phyloP scores from a whole-genome alignment of 1,139 yeast species.

The Wickerhamomyces sp. region DNA sequence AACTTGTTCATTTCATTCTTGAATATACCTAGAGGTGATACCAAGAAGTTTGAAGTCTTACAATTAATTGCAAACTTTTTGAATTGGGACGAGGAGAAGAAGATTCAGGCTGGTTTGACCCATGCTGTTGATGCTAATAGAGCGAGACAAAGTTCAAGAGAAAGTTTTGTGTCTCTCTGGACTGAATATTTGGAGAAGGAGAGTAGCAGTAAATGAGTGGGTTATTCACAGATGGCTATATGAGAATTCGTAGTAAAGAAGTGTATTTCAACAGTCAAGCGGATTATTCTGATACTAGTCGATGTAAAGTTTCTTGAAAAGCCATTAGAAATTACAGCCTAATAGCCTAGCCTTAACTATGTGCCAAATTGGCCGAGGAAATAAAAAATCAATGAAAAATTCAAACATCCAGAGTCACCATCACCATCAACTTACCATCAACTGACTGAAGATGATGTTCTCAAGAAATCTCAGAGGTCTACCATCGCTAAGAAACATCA shows the following conservation, averaged over 20 bases:
- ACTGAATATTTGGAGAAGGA: conserved; percentile 87
- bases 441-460: not conserved
- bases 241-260: too few relatives aligned
- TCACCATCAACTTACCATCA: not conserved
- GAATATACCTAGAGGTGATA: conserved; percentile 85
- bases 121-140: conserved; percentile 31
- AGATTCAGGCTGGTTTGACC: conserved; percentile 75
- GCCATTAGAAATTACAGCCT: too few relatives aligned
- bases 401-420: not conserved
- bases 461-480: not conserved
- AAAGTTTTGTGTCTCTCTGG: conserved; percentile 82
- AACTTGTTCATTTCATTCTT: conserved; percentile 82
- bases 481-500: conserved; percentile 11
- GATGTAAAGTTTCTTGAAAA: too few relatives aligned
- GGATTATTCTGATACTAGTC: too few relatives aligned
- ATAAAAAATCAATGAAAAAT: conserved; percentile 10
- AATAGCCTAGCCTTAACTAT: too few relatives aligned
- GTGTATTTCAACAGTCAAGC: too few relatives aligned
- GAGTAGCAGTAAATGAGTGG: conserved; percentile 30
- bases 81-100: conserved; percentile 84
- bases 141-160: conserved; percentile 33
- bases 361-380: too few relatives aligned
- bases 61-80: conserved; percentile 77
- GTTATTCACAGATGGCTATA: too few relatives aligned
- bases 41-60: conserved; percentile 89